These are phyloP conservation scores for Fusarium torulosum DNA, from an alignment of 2,329 filamentous ascomycete species.

Conservation along the genomic window DNA sequence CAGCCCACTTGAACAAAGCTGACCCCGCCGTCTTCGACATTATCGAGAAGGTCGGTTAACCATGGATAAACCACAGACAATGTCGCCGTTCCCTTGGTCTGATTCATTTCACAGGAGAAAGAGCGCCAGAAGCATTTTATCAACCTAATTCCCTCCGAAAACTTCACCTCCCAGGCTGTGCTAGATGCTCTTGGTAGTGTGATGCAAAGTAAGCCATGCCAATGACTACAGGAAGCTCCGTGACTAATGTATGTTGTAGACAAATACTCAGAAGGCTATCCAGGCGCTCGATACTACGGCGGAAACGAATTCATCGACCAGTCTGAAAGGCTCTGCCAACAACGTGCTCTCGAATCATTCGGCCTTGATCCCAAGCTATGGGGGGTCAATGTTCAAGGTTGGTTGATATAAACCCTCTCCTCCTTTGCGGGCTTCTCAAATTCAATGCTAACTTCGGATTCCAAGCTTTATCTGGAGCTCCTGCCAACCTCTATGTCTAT, in stretches of 20 bases:
- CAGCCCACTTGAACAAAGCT: constrained; percentile 81
- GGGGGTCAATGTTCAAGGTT: constrained; percentile 96
- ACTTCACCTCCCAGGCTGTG: constrained; percentile 94
- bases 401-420: constrained; percentile 49
- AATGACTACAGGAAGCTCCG: not conserved
- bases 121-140: constrained; percentile 97
- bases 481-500: constrained; percentile 91
- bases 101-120: constrained; percentile 77
- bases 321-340: constrained; percentile 89
- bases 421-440: not conserved
- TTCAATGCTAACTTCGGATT: constrained; percentile 22
- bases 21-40: constrained; percentile 91
- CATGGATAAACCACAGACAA: not conserved
- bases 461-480: constrained; percentile 80
- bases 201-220: constrained; percentile 80
- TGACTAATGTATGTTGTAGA: constrained; percentile 62
- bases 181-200: constrained; percentile 92
- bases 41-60: constrained; percentile 79
- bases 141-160: constrained; percentile 95
- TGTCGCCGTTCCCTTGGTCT: not conserved
- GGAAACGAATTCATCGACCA: constrained; percentile 97
- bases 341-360: constrained; percentile 89
- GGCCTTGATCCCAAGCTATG: constrained; percentile 86
- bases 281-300: constrained; percentile 94
- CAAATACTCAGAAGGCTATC: constrained; percentile 99